These are phyloP conservation scores for Fomitopsis pinicola DNA, from an alignment of 1,284 basidiomycete genomes.

Conservation along the genomic window DNA sequence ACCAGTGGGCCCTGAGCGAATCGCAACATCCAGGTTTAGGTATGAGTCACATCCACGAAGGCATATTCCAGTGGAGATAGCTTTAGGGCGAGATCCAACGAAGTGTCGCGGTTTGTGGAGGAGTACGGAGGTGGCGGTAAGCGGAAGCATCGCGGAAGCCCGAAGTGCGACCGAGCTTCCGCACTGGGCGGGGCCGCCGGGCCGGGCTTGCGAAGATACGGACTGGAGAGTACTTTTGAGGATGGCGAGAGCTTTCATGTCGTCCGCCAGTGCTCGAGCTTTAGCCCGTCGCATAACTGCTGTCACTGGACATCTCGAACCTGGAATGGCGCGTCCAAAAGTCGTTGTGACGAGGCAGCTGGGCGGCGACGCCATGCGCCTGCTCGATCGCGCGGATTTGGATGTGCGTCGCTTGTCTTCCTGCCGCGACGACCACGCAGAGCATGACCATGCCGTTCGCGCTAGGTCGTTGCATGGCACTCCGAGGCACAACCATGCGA, in stretches of 20 bases:
- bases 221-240: too few species aligned
- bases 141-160: too few species aligned
- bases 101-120: too few species aligned
- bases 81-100: too few species aligned
- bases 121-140: too few species aligned
- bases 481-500: slow-evolving; percentile 56
- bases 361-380: slow-evolving; percentile 67
- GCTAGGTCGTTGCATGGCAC: slow-evolving; percentile 67
- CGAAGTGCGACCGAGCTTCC: neutral
- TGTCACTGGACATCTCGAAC: slow-evolving; percentile 1
- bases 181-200: too few species aligned
- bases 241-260: neutral
- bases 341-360: slow-evolving; percentile 67
- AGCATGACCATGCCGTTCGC: neutral
- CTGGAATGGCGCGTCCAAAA: slow-evolving; percentile 32
- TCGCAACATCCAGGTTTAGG: too few species aligned
- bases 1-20: too few species aligned
- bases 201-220: too few species aligned
- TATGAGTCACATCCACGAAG: too few species aligned
- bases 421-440: too few species aligned
- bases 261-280: neutral
- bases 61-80: too few species aligned
- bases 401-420: slow-evolving; percentile 39
- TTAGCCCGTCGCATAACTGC: neutral
- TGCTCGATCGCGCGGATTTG: slow-evolving; percentile 45